Evolutionary conservation across 1,284 basidiomycete species (phyloP).

Genomic region (Sutorius eximius): DNA sequence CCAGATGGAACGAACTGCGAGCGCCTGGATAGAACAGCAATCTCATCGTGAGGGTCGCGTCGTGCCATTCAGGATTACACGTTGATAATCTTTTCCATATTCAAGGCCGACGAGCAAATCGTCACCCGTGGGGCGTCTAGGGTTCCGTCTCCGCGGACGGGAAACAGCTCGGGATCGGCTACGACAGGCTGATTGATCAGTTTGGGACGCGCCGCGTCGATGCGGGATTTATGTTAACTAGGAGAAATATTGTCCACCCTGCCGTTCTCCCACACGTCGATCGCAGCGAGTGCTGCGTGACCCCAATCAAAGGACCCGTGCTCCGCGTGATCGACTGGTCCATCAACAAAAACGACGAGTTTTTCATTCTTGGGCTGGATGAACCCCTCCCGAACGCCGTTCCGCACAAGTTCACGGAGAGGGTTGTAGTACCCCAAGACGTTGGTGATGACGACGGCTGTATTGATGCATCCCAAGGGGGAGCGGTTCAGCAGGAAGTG

Average conservation of each 20-base stretch:
- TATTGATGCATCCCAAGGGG: background rate
- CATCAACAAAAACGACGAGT: slow-evolving; percentile 74
- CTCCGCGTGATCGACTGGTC: slow-evolving; percentile 54
- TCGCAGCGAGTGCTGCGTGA: slow-evolving; percentile 59
- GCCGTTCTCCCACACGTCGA: slow-evolving; percentile 60
- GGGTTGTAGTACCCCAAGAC: slow-evolving; percentile 80
- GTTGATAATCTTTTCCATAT: slow-evolving; percentile 9
- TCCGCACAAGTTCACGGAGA: slow-evolving; percentile 69
- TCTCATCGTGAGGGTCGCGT: slow-evolving; percentile 22
- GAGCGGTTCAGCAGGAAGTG: background rate
- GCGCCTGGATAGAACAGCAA: slow-evolving; percentile 14
- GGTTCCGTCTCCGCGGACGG: slow-evolving; percentile 90
- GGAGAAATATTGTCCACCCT: slow-evolving; percentile 4
- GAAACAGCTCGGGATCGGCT: slow-evolving; percentile 89
- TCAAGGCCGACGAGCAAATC: slow-evolving; percentile 61
- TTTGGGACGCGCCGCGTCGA: slow-evolving; percentile 92
- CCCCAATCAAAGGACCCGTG: slow-evolving; percentile 79
- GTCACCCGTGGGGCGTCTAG: slow-evolving; percentile 98
- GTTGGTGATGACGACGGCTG: slow-evolving; percentile 82
- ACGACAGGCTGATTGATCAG: slow-evolving; percentile 92
- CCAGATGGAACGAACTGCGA: too few relatives aligned
- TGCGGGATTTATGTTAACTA: slow-evolving; percentile 17
- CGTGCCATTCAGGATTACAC: background rate
- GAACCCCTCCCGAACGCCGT: slow-evolving; percentile 72
- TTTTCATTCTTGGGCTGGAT: slow-evolving; percentile 61